Evolutionary conservation across 2,329 filamentous ascomycete genomes (phyloP).

Genomic region (Dactylellina sp.): DNA sequence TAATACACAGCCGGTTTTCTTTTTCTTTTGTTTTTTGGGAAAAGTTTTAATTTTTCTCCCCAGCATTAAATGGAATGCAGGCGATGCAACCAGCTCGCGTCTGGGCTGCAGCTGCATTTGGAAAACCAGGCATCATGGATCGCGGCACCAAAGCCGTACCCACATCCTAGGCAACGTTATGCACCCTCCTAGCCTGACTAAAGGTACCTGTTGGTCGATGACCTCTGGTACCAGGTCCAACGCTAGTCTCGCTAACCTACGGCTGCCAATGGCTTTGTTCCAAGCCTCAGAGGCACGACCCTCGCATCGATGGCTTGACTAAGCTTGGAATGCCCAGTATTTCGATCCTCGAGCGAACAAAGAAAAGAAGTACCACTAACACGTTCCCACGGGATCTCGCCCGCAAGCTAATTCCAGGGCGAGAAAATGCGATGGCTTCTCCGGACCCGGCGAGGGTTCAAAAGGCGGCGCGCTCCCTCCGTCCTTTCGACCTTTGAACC

Average conservation of each 20-base stretch:
- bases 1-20: constrained; percentile 10
- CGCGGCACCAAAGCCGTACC: constrained; percentile 15
- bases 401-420: constrained; percentile 22
- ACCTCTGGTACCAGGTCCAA: background rate
- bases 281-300: constrained; percentile 7
- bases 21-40: background rate
- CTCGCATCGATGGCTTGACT: constrained; percentile 55
- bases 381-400: constrained; percentile 51
- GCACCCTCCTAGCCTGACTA: constrained; percentile 8
- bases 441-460: constrained; percentile 45
- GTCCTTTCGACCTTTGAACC: constrained; percentile 3
- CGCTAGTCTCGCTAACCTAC: constrained; percentile 30
- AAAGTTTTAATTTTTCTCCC: background rate
- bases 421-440: constrained; percentile 44
- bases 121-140: constrained; percentile 24
- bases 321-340: constrained; percentile 33
- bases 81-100: constrained; percentile 31
- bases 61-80: constrained; percentile 34
- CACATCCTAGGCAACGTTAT: constrained; percentile 21
- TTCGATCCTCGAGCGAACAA: constrained; percentile 23
- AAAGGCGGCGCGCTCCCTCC: constrained; percentile 47
- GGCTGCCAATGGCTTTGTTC: constrained; percentile 42
- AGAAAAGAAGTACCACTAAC: constrained; percentile 28
- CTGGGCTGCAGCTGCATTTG: constrained; percentile 5
- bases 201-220: constrained; percentile 1